Evolutionary conservation across 768 basidiomycete species (phyloP), one percentile per base, ranked within the genome.

Genomic region (Kwoniella mangroviensis): DNA sequence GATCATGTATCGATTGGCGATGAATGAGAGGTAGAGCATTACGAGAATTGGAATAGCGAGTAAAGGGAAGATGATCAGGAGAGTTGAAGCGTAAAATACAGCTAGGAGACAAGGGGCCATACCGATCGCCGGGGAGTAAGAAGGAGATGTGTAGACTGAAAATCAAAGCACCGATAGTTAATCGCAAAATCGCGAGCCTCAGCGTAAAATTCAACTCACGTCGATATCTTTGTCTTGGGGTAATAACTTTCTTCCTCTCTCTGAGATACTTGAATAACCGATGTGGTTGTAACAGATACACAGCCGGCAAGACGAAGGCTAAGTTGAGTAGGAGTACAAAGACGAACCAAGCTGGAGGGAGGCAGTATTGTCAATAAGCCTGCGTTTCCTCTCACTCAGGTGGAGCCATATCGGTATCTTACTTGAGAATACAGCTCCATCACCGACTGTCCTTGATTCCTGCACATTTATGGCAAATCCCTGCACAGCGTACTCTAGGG

Each of bases 201-300:
- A n/a, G n/a, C n/a, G n/a, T n/a, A n/a, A n/a, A n/a, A n/a, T n/a
- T n/a, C n/a, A n/a, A n/a, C 88, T 68, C 74, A 92, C 92, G 88
- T 85, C 92, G 84, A 84, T 92, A 94, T 21, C 88, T 86, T 80
- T 93, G 90, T 49, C 92, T 86, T 55, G 92, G 92, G 9, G 92
- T 94, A 22, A 90, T 75, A 11, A 90, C 89, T 41, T 85, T 84
- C 68, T 84, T 86, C 77, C 90, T 88, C 3, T 87, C 86, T 40
- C 85, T 85, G 51, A 88, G 69, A 21, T 90, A 87, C 60, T 81
- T 85, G 87, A 88, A 88, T 26, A 92, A 82, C 40, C 88, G 86
- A 43, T 86, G 70, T 9, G 91, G 90, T 79, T 92, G 91, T n/a
- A 94, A 85, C 71, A 92, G 71, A 52, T 92, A 86, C 26, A 92